phyloP scores from a whole-genome alignment of 2,329 filamentous ascomycete genomes.

The Sclerotinia nivalis region DNA sequence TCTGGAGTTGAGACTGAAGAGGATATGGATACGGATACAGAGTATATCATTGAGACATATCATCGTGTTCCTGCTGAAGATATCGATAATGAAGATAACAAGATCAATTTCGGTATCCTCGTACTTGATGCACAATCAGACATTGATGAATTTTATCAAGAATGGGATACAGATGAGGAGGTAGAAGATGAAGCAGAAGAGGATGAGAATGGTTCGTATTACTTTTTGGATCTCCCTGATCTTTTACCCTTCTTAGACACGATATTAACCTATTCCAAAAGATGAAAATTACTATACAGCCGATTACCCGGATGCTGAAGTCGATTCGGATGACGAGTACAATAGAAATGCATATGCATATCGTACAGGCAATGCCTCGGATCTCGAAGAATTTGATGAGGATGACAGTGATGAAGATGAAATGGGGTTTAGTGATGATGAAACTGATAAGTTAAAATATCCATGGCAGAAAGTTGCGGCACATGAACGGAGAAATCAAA shows the following conservation, averaged over 20 bases:
- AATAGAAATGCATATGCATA: conserved; percentile 57
- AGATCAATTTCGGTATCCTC: conserved; percentile 49
- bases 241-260: neutral
- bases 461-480: conserved; percentile 32
- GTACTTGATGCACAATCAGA: conserved; percentile 41
- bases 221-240: neutral
- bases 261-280: conserved; percentile 39
- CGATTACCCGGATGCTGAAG: conserved; percentile 79
- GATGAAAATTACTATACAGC: conserved; percentile 78
- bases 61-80: conserved; percentile 62
- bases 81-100: conserved; percentile 49
- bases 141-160: conserved; percentile 59
- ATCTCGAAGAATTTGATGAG: conserved; percentile 39
- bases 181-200: conserved; percentile 65
- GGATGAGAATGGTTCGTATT: conserved; percentile 60
- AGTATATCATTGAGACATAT: conserved; percentile 67
- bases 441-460: conserved; percentile 33
- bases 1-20: conserved; percentile 46
- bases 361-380: conserved; percentile 44
- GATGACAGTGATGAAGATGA: conserved; percentile 34
- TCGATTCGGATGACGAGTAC: conserved; percentile 69
- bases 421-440: conserved; percentile 36
- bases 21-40: conserved; percentile 52
- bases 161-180: conserved; percentile 59
- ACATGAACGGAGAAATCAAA: conserved; percentile 3